Base-by-base conservation (phyloP, 768 basidiomycete genomes). In the Crepidotus variabilis region DNA sequence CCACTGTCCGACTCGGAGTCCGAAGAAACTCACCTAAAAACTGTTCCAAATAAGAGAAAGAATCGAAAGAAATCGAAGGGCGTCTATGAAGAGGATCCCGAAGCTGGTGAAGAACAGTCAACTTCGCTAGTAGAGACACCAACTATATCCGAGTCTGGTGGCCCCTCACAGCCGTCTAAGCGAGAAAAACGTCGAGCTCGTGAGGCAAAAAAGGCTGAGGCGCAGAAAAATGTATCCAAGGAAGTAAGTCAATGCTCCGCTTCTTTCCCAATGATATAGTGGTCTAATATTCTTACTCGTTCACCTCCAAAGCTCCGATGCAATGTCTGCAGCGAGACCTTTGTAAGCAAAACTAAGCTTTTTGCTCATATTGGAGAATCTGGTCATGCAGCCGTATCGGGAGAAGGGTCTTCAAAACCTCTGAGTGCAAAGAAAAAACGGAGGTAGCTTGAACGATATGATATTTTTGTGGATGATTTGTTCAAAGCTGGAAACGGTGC, bases 181-280 rank as follows among this genome's bases (percentile, higher is more conserved):
- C 84, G 83, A 57, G 92, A 97, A 32, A 92, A 87, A 69, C 75
- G 95, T 48, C 80, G 86, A 50, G 86, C 87, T 16, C 78, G 84
- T 48, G 90, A 96, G 68, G 84, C 82, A 48, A 92, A 86, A 75
- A 92, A 63, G 88, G 78, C 73, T 5, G 73, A 75, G 58, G 68
- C 65, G 46, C 73, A 64, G 28, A 28, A 28, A 13, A 71, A 72
- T 43, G 65, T 66, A 33, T 65, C 62, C 34, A 67, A 60, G 28
- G 64, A 50, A 55, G 46, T 36, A 48, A 21, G 71, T 65, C 50
- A 63, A 58, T 47, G 63, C 66, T 35, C 47, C 52, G 28, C 32
- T 4, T 46, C 35, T 13, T 7, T 16, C 47, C 22, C 24, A 24
- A 22, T 20, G 11, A 2, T 6, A 14, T 20, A 20, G 23, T 14